Percentiles rank a stretch among this genome's conserved stretches.
Evolutionary conservation across 768 basidiomycete genomes (phyloP).

Genomic region (Trametes coccinea): DNA sequence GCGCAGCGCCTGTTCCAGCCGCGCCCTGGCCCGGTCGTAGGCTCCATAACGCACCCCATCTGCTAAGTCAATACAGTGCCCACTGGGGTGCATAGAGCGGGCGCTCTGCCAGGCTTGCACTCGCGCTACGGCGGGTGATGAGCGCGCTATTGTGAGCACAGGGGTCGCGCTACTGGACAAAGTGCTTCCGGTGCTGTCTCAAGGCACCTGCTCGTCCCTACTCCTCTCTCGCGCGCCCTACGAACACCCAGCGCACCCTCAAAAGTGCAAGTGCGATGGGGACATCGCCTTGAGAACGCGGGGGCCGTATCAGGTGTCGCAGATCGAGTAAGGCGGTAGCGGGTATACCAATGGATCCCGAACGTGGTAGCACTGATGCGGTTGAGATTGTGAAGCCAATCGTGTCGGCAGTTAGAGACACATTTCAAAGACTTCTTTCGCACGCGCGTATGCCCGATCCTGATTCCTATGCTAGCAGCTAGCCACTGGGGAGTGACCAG

Average conservation of each 20-base stretch:
- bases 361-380: neutral
- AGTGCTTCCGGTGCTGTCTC: constrained; percentile 1
- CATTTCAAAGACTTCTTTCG: neutral
- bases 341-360: neutral
- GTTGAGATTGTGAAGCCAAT: neutral
- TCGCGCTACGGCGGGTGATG: neutral
- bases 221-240: neutral
- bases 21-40: neutral
- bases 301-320: neutral
- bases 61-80: neutral
- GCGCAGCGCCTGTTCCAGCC: neutral
- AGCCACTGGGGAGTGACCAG: neutral
- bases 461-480: neutral
- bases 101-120: neutral
- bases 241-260: neutral
- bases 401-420: neutral
- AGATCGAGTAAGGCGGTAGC: neutral
- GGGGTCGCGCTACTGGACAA: constrained; percentile 1
- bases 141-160: neutral
- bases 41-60: neutral
- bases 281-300: neutral
- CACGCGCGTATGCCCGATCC: neutral
- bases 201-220: neutral
- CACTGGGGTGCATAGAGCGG: neutral
- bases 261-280: neutral